Evolutionary conservation across 1,139 yeast species (phyloP).

Genomic region (Magnusiomyces ingens): DNA sequence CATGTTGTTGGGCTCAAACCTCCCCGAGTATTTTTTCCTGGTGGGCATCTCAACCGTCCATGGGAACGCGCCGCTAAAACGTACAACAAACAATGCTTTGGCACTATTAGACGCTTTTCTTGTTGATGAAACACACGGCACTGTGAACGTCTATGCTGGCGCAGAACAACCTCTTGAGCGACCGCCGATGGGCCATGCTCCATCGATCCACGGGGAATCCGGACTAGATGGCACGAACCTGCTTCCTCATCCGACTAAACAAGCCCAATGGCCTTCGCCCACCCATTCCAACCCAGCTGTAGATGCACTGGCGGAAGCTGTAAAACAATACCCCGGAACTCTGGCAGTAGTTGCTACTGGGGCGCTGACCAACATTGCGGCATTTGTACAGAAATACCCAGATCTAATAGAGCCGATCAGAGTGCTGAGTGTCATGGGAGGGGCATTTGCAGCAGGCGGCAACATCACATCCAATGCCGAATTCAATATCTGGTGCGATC

Average conservation of each 20-base stretch:
- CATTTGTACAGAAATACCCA: conserved; percentile 47
- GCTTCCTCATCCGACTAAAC: conserved; percentile 43
- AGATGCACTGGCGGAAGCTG: conserved; percentile 52
- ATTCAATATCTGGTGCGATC: conserved; percentile 71
- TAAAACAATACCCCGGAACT: conserved; percentile 39
- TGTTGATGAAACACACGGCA: conserved; percentile 25
- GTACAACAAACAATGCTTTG: conserved; percentile 66
- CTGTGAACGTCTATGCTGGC: conserved; percentile 65
- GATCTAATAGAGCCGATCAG: conserved; percentile 42
- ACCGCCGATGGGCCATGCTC: conserved; percentile 43
- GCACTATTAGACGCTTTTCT: conserved; percentile 57
- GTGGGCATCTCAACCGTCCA: conserved; percentile 76
- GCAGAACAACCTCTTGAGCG: conserved; percentile 50
- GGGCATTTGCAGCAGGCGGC: conserved; percentile 45
- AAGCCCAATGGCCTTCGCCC: conserved; percentile 25
- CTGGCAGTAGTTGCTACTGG: conserved; percentile 64
- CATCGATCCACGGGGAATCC: conserved; percentile 61
- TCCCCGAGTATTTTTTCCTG: conserved; percentile 48
- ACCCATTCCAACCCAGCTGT: conserved; percentile 35
- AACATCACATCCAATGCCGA: conserved; percentile 59
- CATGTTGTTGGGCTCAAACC: conserved; percentile 52
- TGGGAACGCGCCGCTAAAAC: conserved; percentile 65
- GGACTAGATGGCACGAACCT: conserved; percentile 71
- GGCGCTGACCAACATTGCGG: conserved; percentile 62
- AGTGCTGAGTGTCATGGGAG: conserved; percentile 68